Conservation (phyloP, 2,329 filamentous ascomycete species). For the Graphilbum fragrans region DNA sequence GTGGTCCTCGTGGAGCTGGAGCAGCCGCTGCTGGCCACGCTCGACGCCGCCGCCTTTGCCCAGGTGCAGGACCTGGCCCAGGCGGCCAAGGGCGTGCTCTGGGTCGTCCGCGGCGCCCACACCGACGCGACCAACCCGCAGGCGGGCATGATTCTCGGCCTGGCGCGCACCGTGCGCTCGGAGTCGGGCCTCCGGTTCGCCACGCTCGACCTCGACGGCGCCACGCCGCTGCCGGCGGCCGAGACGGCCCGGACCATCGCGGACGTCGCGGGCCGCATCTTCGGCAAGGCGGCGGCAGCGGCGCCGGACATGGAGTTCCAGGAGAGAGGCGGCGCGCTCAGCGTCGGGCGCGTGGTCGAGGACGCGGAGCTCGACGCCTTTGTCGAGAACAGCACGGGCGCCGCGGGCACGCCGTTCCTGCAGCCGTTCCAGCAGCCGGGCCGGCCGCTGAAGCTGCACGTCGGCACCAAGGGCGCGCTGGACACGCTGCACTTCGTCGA, state of each 20-base stretch:
- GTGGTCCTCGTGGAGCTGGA: slow-evolving; percentile 33
- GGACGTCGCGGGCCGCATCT: slow-evolving; percentile 23
- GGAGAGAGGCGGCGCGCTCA: slow-evolving; percentile 24
- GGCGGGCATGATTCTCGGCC: slow-evolving; percentile 30
- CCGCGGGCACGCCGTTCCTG: too few relatives aligned
- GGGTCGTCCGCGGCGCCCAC: slow-evolving; percentile 27
- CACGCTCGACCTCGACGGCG: slow-evolving; percentile 31
- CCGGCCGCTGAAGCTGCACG: slow-evolving; percentile 22
- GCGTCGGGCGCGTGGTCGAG: slow-evolving; percentile 26
- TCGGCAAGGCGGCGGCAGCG: slow-evolving; percentile 17
- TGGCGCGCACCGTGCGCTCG: slow-evolving; percentile 32
- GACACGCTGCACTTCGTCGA: slow-evolving; percentile 28
- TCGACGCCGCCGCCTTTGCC: slow-evolving; percentile 25
- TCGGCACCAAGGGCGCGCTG: slow-evolving; percentile 24
- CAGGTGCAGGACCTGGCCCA: slow-evolving; percentile 23
- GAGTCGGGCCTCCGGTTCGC: slow-evolving; percentile 31
- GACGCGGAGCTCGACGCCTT: slow-evolving; percentile 28
- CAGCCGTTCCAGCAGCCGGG: slow-evolving; percentile 24
- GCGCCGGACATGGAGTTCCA: slow-evolving; percentile 30
- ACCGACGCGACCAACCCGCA: slow-evolving; percentile 22
- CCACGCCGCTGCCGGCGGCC: slow-evolving; percentile 11
- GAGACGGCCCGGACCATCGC: slow-evolving; percentile 14
- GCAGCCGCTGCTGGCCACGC: slow-evolving; percentile 25
- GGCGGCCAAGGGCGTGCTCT: slow-evolving; percentile 22
- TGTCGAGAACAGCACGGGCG: slow-evolving; percentile 7